These are phyloP conservation scores for Ampelomyces quisqualis DNA, from an alignment of 2,329 filamentous ascomycete species.

Conservation along the genomic window DNA sequence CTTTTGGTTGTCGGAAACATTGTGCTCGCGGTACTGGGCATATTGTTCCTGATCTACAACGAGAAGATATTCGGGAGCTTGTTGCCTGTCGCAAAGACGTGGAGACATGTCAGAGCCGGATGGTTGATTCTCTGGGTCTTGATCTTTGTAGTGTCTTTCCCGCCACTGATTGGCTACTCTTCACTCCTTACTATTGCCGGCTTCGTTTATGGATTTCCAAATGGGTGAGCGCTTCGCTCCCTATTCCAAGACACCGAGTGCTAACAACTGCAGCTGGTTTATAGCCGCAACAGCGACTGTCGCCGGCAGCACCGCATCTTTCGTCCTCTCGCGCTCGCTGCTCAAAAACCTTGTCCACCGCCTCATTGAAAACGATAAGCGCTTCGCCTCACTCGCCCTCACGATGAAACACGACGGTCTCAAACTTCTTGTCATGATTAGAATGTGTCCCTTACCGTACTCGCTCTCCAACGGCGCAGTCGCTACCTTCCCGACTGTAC, in stretches of 20 bases:
- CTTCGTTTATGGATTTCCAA: slow-evolving; percentile 70
- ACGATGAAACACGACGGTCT: slow-evolving; percentile 89
- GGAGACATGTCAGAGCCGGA: slow-evolving; percentile 71
- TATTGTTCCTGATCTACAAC: slow-evolving; percentile 76
- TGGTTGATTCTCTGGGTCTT: slow-evolving; percentile 74
- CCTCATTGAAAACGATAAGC: slow-evolving; percentile 77
- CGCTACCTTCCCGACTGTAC: slow-evolving; percentile 87
- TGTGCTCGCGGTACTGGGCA: slow-evolving; percentile 55
- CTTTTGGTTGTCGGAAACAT: slow-evolving; percentile 57
- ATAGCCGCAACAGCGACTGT: slow-evolving; percentile 78
- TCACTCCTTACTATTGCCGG: slow-evolving; percentile 70
- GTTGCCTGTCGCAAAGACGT: slow-evolving; percentile 70
- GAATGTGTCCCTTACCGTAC: slow-evolving; percentile 89
- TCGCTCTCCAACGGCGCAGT: slow-evolving; percentile 92
- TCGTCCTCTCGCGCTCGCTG: slow-evolving; percentile 76
- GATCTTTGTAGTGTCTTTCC: slow-evolving; percentile 77
- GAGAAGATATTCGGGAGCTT: slow-evolving; percentile 77
- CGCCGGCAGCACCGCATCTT: slow-evolving; percentile 73
- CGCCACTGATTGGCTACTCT: slow-evolving; percentile 84
- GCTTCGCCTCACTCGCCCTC: slow-evolving; percentile 84
- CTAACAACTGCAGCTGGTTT: slow-evolving; percentile 65
- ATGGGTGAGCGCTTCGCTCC: slow-evolving; percentile 59
- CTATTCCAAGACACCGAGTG: background rate
- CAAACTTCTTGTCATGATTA: slow-evolving; percentile 84
- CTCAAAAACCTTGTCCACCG: slow-evolving; percentile 76